phyloP scores from a whole-genome alignment of 441 rosid genomes.

The Geranium incanum region DNA sequence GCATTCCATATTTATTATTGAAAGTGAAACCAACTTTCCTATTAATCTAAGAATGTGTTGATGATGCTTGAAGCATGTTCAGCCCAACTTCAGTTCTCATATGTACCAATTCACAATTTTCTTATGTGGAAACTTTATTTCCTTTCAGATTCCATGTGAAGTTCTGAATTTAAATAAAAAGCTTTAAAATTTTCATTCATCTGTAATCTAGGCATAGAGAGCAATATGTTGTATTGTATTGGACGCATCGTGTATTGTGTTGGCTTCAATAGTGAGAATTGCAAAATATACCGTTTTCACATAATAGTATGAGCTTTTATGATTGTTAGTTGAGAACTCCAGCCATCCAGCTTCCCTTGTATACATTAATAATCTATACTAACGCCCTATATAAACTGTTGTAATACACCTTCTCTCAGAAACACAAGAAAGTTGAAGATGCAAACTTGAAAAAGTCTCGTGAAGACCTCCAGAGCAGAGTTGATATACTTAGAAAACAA shows the following conservation, averaged over 20 bases:
- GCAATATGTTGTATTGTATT: neutral
- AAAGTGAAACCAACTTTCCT: neutral
- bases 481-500: slow-evolving; percentile 72
- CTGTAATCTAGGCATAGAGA: too few species aligned
- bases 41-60: neutral
- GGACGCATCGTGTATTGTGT: neutral
- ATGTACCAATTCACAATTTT: neutral
- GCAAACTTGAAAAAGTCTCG: slow-evolving; percentile 53
- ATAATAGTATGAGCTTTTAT: neutral
- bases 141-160: slow-evolving; percentile 5
- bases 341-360: neutral
- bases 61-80: neutral
- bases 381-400: slow-evolving; percentile 8
- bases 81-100: neutral
- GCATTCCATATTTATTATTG: neutral
- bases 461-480: slow-evolving; percentile 77
- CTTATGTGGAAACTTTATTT: slow-evolving; percentile 5
- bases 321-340: neutral
- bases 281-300: neutral
- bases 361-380: neutral
- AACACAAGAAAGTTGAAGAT: slow-evolving; percentile 66
- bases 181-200: neutral
- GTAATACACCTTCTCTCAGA: slow-evolving; percentile 38
- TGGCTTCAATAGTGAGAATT: neutral
- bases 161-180: slow-evolving; percentile 13